phyloP scores from a whole-genome alignment of 139 green algal genomes.

The Chlamydomonas sphaeroides region DNA sequence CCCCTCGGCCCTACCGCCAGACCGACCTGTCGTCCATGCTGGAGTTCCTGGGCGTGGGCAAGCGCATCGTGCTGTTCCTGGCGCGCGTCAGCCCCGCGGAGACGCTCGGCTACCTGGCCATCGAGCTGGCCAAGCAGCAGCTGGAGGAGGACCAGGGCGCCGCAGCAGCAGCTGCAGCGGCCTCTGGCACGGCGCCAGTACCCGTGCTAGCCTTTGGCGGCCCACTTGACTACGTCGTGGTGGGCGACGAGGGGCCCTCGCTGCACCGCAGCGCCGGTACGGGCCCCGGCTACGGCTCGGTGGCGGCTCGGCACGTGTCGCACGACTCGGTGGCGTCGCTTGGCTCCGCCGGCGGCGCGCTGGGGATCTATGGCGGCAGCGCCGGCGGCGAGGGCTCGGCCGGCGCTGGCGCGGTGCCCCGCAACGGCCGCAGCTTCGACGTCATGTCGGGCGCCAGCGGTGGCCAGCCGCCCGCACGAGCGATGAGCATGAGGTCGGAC shows the following conservation, averaged over 20 bases:
- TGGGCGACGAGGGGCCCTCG: slow-evolving; percentile 14
- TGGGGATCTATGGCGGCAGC: no score
- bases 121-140: slow-evolving; percentile 68
- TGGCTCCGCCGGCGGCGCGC: no score
- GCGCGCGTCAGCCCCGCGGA: slow-evolving; percentile 79
- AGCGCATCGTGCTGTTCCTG: slow-evolving; percentile 88
- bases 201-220: slow-evolving; percentile 1
- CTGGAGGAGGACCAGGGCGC: slow-evolving; percentile 36
- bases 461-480: neutral
- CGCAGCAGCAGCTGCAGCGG: no score
- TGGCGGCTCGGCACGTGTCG: no score
- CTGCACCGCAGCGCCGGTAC: no score
- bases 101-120: slow-evolving; percentile 89
- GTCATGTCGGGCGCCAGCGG: no score
- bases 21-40: slow-evolving; percentile 55
- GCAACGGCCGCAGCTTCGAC: no score
- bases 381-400: no score
- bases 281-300: no score
- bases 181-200: neutral
- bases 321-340: no score
- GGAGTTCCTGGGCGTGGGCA: slow-evolving; percentile 75
- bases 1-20: neutral
- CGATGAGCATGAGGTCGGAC: slow-evolving; percentile 3
- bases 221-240: slow-evolving; percentile 18
- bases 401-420: no score